phyloP scores from a whole-genome alignment of 768 basidiomycete genomes.

The Scleroderma citrinum region DNA sequence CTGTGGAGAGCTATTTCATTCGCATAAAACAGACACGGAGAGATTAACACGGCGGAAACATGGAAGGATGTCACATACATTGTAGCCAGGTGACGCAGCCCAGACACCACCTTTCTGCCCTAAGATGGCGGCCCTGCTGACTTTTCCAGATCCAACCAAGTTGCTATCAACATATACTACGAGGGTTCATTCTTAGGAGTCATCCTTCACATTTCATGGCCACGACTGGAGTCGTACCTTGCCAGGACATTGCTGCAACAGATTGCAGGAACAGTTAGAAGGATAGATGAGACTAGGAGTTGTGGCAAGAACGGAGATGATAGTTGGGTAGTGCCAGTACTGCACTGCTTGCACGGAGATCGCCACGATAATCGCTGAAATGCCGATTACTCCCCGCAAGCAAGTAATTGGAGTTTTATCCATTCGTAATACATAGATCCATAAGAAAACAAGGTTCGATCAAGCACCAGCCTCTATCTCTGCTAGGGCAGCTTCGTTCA shows the following conservation, averaged over 20 bases:
- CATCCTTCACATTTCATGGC: conserved; percentile 33
- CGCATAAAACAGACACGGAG: conserved; percentile 46
- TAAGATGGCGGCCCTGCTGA: conserved; percentile 59
- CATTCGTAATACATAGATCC: conserved; percentile 9
- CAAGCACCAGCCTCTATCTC: conserved; percentile 41
- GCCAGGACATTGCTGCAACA: conserved; percentile 60
- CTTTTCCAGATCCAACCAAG: conserved; percentile 67
- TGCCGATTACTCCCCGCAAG: too few relatives aligned
- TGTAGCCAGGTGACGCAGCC: conserved; percentile 21
- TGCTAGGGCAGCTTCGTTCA: conserved; percentile 72
- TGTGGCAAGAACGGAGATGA: not conserved
- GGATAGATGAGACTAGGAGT: conserved; percentile 1
- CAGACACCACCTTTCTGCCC: conserved; percentile 25
- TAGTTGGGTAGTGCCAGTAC: not conserved
- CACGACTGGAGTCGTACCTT: conserved; percentile 45
- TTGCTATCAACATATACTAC: conserved; percentile 83
- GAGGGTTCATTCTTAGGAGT: not conserved
- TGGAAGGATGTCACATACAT: conserved; percentile 3
- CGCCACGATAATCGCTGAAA: conserved; percentile 25
- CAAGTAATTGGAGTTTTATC: too few relatives aligned
- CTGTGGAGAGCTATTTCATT: conserved; percentile 32
- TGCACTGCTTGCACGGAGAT: conserved; percentile 16
- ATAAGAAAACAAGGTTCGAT: conserved; percentile 6
- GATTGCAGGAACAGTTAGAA: conserved; percentile 2
- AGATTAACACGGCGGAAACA: not conserved